phyloP scores from a whole-genome alignment of 768 basidiomycete genomes.

The Fomitopsis serialis region DNA sequence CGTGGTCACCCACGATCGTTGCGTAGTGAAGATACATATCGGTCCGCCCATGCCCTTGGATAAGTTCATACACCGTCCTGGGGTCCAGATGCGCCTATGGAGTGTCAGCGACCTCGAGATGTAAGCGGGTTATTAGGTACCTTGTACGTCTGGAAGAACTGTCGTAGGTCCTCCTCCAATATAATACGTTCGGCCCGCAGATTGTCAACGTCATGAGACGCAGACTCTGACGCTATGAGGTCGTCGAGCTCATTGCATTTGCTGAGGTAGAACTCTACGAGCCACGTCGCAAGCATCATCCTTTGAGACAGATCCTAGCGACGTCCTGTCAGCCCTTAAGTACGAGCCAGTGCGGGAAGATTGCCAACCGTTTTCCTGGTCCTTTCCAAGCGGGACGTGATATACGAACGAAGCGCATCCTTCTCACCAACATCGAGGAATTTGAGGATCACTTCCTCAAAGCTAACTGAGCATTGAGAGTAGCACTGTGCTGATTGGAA shows the following conservation, averaged over 20 bases:
- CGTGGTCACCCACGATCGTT: constrained; percentile 70
- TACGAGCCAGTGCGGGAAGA: background rate
- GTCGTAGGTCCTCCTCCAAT: constrained; percentile 87
- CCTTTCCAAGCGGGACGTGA: constrained; percentile 82
- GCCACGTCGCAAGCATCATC: constrained; percentile 98
- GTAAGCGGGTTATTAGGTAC: constrained; percentile 32
- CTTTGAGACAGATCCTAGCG: constrained; percentile 84
- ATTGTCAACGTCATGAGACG: constrained; percentile 80
- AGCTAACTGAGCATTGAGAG: constrained; percentile 79
- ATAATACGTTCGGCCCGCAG: constrained; percentile 73
- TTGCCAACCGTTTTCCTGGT: constrained; percentile 71
- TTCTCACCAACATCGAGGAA: constrained; percentile 88
- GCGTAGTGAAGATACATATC: constrained; percentile 93
- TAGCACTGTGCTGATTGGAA: constrained; percentile 92
- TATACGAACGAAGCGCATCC: constrained; percentile 86
- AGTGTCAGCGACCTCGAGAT: background rate
- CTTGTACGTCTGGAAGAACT: constrained; percentile 94
- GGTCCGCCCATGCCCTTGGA: constrained; percentile 87
- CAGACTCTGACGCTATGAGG: constrained; percentile 80
- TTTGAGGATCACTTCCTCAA: constrained; percentile 88
- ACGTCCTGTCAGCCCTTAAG: background rate
- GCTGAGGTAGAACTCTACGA: constrained; percentile 94
- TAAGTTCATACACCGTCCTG: constrained; percentile 85
- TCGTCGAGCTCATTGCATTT: constrained; percentile 97
- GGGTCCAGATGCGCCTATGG: constrained; percentile 78